Base-by-base conservation (phyloP, 2,329 filamentous ascomycete genomes). In the Aspergillus fischeri region DNA sequence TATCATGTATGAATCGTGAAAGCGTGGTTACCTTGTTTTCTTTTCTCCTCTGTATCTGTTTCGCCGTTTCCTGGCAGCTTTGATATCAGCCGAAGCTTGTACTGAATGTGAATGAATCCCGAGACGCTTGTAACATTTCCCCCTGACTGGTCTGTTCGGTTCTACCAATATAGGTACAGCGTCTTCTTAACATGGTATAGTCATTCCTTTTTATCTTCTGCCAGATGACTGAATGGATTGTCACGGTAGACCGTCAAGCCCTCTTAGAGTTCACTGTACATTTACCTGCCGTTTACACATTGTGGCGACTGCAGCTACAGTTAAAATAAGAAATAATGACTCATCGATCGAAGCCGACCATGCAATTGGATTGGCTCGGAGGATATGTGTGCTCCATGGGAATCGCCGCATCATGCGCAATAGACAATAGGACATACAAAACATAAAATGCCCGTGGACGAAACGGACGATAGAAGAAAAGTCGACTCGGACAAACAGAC, bases 401-500 rank as follows among this genome's bases (percentile, higher is more conserved):
- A 70, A 71, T 71, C 69, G 67, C 69, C 69, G 66, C 67, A 70
- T 69, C 65, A 65, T 66, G 63, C 59, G 66, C 59, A 66, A 65
- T 64, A 59, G 32, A 35, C 32, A 25, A 35, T 58, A 55, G 52
- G 38, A 50, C 29, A 52, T 54, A 60, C 52, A 53, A 27, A 41
- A 52, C 52, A 55, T 54, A 24, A 44, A 49, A 51, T 64, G 62
- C 63, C 63, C 60, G 59, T 58, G 53, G 56, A 56, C 50, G 52
- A 64, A 63, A 57, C 55, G 54, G 60, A 58, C 27, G 51, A 38
- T 38, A 7, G 58, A 60, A 60, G 57, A 60, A 63, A 65, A 56
- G 49, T 59, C 52, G 49, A 61, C 58, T 57, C 53, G 52, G 54
- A 64, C 58, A 60, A 60, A 47, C 58, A 51, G 38, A 61, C 58